Evolutionary conservation across 2,329 filamentous ascomycete genomes (phyloP).

Genomic region (Tothia fuscella): DNA sequence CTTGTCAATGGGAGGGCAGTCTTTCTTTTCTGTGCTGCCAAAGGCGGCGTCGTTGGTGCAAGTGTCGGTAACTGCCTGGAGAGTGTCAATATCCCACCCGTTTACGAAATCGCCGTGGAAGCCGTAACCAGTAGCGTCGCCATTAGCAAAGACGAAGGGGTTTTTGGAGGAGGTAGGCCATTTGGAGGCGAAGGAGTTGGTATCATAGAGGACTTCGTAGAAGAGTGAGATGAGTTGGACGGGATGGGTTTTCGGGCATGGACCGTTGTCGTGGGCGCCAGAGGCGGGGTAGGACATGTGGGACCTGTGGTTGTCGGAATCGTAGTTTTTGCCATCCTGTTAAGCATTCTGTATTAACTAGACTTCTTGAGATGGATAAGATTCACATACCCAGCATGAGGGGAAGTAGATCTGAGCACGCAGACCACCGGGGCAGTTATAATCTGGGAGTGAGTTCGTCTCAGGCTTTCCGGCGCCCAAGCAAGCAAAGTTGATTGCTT

Average conservation of each 20-base stretch:
- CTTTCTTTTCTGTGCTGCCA: constrained; percentile 38
- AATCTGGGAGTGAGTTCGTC: constrained; percentile 49
- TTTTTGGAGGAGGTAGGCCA: constrained; percentile 45
- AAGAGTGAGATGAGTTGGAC: constrained; percentile 29
- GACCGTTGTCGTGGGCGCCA: constrained; percentile 32
- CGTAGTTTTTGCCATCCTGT: constrained; percentile 24
- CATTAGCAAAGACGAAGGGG: constrained; percentile 58
- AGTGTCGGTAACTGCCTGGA: constrained; percentile 55
- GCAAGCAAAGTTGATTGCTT: constrained; percentile 47
- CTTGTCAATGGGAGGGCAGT: constrained; percentile 6
- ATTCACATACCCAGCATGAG: constrained; percentile 28
- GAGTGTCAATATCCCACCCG: constrained; percentile 54
- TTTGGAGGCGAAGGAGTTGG: constrained; percentile 21
- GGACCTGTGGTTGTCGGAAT: constrained; percentile 43
- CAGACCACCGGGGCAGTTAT: constrained; percentile 33
- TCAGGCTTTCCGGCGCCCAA: constrained; percentile 35
- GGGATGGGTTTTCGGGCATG: constrained; percentile 28
- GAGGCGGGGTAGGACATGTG: constrained; percentile 22
- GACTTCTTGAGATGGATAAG: too few relatives aligned
- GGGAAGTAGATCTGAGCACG: constrained; percentile 28
- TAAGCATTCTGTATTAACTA: too few relatives aligned
- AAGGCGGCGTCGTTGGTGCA: constrained; percentile 44
- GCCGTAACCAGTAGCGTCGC: constrained; percentile 58
- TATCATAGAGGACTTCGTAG: constrained; percentile 28
- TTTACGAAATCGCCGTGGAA: constrained; percentile 60